Base-by-base conservation (phyloP, 768 basidiomycete genomes). In the Leccinum sublutescens region DNA sequence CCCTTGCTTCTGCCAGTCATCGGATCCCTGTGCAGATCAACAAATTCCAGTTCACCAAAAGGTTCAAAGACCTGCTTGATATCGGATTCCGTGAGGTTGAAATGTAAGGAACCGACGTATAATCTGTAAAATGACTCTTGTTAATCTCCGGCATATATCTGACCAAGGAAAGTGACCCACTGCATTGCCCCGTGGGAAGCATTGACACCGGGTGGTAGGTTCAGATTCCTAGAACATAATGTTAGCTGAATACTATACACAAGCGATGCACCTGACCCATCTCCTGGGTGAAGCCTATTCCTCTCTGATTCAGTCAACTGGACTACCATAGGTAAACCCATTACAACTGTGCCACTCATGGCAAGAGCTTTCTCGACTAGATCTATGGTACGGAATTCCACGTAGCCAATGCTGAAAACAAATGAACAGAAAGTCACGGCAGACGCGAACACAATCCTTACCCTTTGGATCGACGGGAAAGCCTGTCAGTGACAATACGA, bases 41-140 rank as follows among this genome's bases (percentile, higher is more conserved):
- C 95, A 78, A 95, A 95, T 76, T 96, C 96, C 66, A 99, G 82
- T 77, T 95, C 92, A 68, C 97, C 97, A 74, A 98, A 99, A 10
- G 96, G 95, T 72, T 97, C 95, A 75, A 99, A 99, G 66, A 99
- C 96, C 85, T 98, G 95, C 77, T 89, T 92, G 78, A 99, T 90
- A 79, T 99, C 96, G 66, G 93, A 88, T 77, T 97, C 92, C 56
- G 93, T 92, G 61, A 99, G 87, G 75, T 94, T 95, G 81, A 96
- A 97, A 76, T 98, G 93, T 50, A 99, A 79, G 61, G 94, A 96
- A 58, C 94, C 95, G 74, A 99, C 94, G 74, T 97, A 99, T 74
- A 99, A 84, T 74, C 95, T 94, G 65, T 62, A 50, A 27, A 50
- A 52, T 50, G 25, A 34, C 43, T 29, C 4, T 6, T 61, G 58